Base-by-base conservation (phyloP, 192 early-diverging fungal species). In the Phycomyces blakesleeanus region DNA sequence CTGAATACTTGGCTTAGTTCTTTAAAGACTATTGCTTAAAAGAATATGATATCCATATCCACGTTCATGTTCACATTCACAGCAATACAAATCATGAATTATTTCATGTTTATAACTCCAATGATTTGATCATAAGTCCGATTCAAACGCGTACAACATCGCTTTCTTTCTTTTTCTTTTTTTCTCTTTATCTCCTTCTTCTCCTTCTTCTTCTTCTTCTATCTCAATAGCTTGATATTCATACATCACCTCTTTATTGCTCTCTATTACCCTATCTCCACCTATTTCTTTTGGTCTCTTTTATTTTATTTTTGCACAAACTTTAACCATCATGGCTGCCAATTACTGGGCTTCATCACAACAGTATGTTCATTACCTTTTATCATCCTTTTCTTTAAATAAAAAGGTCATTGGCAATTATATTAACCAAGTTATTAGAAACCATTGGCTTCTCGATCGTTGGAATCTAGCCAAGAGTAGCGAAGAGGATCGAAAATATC, bases 271-370 rank as follows among this genome's bases (percentile, higher is more conserved):
- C n/a, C 12, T 40, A n/a, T n/a, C 39, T 20, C 21, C 39, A 52
- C 40, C 24, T 25, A 16, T 16, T 39, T 58, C 37, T 9, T 7
- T 29, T 14, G n/a, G n/a, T n/a, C n/a, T 0, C n/a, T 50, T 50
- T 2, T 4, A 50, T 20, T 11, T 37, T n/a, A n/a, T 24, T 16
- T 14, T 18, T 20, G 34, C 22, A 63, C 22, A 63, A 38, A 53
- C 12, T 21, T 25, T n/a, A 9, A 61, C 12, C 12, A 47, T 56
- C 49, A 89, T 89, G 87, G 83, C 87, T 0, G 87, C 87, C 38
- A 89, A 89, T 71, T 89, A 85, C 70, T 89, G 87, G 87, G 76
- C 83, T 41, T 89, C 87, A 5, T 77, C 87, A 42, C 87, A 89
- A 72, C 60, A 70, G 87, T 89, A 82, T 61, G 65, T 39, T 52